Conservation (phyloP, 306 rosid genomes). For the Vigna radiata region DNA sequence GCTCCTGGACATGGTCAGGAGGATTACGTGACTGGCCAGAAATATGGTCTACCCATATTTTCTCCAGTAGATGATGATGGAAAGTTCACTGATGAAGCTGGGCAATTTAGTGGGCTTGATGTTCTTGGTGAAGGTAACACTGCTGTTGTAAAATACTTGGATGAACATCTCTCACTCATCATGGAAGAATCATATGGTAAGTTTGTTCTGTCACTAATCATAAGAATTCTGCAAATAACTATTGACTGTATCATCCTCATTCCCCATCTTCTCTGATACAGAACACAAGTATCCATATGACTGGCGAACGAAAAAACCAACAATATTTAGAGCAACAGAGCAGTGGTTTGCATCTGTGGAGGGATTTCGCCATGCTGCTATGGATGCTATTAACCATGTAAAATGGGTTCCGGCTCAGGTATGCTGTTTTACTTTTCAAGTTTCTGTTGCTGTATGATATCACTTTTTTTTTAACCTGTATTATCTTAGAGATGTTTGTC, state of each 20-base stretch:
- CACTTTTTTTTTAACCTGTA: slow-evolving; percentile 26
- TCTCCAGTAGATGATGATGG: slow-evolving; percentile 95
- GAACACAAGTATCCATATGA: slow-evolving; percentile 99
- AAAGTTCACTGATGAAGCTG: slow-evolving; percentile 97
- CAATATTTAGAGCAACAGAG: slow-evolving; percentile 98
- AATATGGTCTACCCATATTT: slow-evolving; percentile 84
- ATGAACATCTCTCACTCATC: slow-evolving; percentile 72
- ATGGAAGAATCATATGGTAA: slow-evolving; percentile 92
- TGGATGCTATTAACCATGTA: slow-evolving; percentile 80
- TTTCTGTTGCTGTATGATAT: slow-evolving; percentile 25
- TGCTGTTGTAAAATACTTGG: slow-evolving; percentile 87
- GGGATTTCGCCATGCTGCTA: slow-evolving; percentile 85
- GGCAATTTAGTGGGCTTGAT: slow-evolving; percentile 89
- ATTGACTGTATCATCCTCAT: slow-evolving; percentile 33
- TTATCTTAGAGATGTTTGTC: slow-evolving; percentile 33
- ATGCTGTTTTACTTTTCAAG: slow-evolving; percentile 38
- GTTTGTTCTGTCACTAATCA: slow-evolving; percentile 35
- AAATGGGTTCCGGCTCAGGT: slow-evolving; percentile 99
- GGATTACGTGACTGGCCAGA: slow-evolving; percentile 90
- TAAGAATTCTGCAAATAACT: slow-evolving; percentile 13
- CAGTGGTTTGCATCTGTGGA: slow-evolving; percentile 99
- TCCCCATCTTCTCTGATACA: slow-evolving; percentile 51
- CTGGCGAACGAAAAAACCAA: slow-evolving; percentile 96
- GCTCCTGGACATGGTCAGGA: slow-evolving; percentile 99
- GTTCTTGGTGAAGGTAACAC: slow-evolving; percentile 89